A percentile compares a stretch with the other conserved stretches of the same genome.
Evolutionary conservation across 495 filamentous ascomycete species (phyloP).

Genomic region (Neurospora sp.): DNA sequence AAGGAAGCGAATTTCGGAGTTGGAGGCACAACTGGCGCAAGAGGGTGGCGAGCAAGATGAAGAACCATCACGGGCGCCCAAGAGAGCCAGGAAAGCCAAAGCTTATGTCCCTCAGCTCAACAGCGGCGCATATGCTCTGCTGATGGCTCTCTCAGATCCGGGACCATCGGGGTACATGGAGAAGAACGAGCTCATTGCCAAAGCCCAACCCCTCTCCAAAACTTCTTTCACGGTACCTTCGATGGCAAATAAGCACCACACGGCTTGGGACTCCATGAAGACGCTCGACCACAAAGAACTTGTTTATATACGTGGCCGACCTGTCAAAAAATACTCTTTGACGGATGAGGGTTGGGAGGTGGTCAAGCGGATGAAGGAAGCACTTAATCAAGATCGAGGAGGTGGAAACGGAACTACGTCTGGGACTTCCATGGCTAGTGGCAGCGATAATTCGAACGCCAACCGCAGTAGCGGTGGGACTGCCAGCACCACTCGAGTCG

Average conservation of each 20-base stretch:
- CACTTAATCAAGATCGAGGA: constrained; percentile 11
- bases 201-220: constrained; percentile 39
- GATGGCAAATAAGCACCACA: constrained; percentile 62
- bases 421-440: not conserved
- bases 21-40: constrained; percentile 9
- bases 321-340: constrained; percentile 56
- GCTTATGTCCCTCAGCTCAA: constrained; percentile 63
- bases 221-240: constrained; percentile 45
- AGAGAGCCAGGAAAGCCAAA: constrained; percentile 55
- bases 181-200: constrained; percentile 58
- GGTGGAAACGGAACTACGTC: too few species aligned
- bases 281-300: constrained; percentile 65
- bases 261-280: constrained; percentile 82
- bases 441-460: not conserved
- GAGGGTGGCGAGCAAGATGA: constrained; percentile 19
- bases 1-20: constrained; percentile 16
- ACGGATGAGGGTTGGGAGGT: constrained; percentile 77
- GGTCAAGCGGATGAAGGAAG: constrained; percentile 54
- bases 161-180: constrained; percentile 44
- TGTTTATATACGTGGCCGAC: constrained; percentile 61
- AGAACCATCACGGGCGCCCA: constrained; percentile 40
- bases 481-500: too few species aligned
- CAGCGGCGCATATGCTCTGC: constrained; percentile 65
- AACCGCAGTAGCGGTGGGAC: too few species aligned
- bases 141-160: constrained; percentile 57